A percentile compares a stretch with the other conserved stretches of the same genome.
Evolutionary conservation across 2,329 filamentous ascomycete species (phyloP).

Genomic region (Lecanicillium sp.): DNA sequence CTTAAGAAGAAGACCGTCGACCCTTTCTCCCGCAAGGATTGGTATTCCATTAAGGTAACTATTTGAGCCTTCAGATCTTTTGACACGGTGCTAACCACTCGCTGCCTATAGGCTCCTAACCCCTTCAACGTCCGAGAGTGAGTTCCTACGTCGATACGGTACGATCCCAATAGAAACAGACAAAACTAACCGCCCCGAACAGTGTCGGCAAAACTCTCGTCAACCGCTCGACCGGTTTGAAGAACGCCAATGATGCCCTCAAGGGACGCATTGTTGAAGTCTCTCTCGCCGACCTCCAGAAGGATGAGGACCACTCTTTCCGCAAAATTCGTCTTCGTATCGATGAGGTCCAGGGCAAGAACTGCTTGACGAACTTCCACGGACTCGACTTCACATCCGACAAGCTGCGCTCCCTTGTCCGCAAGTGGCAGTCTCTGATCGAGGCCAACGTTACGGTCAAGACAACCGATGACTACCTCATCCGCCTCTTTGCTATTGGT

Average conservation of each 20-base stretch:
- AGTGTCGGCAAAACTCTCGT: conserved; percentile 99
- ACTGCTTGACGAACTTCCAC: conserved; percentile 99
- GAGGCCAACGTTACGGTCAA: conserved; percentile 99
- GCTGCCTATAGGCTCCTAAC: conserved; percentile 64
- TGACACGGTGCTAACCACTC: conserved; percentile 11
- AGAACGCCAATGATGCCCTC: conserved; percentile 98
- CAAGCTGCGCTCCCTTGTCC: conserved; percentile 97
- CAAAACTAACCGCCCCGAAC: conserved; percentile 22
- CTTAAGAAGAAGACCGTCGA: conserved; percentile 99
- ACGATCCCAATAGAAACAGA: not conserved
- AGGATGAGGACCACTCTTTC: conserved; percentile 99
- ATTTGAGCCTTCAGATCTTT: conserved; percentile 13
- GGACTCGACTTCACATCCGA: conserved; percentile 99
- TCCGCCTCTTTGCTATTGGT: conserved; percentile 96
- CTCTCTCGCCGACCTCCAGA: conserved; percentile 96
- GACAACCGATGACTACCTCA: conserved; percentile 99
- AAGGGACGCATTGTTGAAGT: conserved; percentile 99
- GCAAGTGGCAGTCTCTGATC: conserved; percentile 99
- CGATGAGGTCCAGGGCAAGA: conserved; percentile 99
- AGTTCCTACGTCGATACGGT: conserved; percentile 31
- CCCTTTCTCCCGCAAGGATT: conserved; percentile 98
- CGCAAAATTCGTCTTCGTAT: conserved; percentile 99
- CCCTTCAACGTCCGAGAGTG: conserved; percentile 97
- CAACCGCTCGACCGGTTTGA: conserved; percentile 98
- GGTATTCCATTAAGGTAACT: conserved; percentile 95